Evolutionary conservation across 2,329 filamentous ascomycete species (phyloP).

Genomic region (Phialemoniopsis sp.): DNA sequence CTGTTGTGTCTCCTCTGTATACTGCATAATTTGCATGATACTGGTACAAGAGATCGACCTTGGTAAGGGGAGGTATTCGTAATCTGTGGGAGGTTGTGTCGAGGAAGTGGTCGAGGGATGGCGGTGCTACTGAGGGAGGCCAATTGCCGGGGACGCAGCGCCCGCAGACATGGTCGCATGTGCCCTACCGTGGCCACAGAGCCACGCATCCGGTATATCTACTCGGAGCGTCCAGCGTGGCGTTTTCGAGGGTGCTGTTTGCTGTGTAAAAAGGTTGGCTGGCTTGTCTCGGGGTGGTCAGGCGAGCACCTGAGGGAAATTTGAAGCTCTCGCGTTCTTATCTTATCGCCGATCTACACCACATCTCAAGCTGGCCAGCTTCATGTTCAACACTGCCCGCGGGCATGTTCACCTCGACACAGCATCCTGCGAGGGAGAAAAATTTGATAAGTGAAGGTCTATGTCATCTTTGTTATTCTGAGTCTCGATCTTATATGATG

Average conservation of each 20-base stretch:
- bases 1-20: slow-evolving; percentile 7
- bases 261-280: background rate
- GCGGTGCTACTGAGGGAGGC: background rate
- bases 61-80: background rate
- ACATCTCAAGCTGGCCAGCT: background rate
- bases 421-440: too few species aligned
- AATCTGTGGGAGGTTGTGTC: background rate
- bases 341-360: slow-evolving; percentile 3
- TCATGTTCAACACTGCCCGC: background rate
- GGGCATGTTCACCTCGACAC: too few species aligned
- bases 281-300: background rate
- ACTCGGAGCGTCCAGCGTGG: too few species aligned
- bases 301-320: background rate
- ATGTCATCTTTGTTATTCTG: too few species aligned
- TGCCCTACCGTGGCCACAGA: slow-evolving; percentile 11
- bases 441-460: too few species aligned
- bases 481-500: too few species aligned
- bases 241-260: background rate
- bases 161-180: slow-evolving; percentile 28
- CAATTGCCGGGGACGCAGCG: slow-evolving; percentile 14
- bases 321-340: background rate
- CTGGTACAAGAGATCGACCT: background rate
- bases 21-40: background rate
- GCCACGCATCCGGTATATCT: slow-evolving; percentile 1
- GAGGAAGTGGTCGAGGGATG: background rate